Percentiles rank a stretch among this genome's conserved stretches.
These are phyloP conservation scores for Leishmania braziliensis DNA, from an alignment of 208 protist species.

Conservation along the genomic window DNA sequence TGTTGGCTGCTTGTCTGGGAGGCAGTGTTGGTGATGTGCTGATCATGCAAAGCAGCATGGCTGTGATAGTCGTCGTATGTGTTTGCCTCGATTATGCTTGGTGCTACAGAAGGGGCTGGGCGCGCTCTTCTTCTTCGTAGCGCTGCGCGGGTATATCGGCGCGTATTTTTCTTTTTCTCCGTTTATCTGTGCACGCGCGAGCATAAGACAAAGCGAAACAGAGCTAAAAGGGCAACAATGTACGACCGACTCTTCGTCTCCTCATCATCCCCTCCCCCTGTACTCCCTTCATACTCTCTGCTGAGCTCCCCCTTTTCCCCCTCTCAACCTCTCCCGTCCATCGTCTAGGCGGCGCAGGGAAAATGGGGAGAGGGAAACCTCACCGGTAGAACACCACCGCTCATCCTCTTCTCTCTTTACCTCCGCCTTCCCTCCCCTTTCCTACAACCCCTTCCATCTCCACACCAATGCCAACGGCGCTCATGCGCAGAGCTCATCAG, in stretches of 20 bases:
- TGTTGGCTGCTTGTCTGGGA: neutral
- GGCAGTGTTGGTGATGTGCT: neutral
- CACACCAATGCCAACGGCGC: neutral
- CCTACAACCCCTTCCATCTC: neutral
- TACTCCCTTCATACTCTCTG: neutral
- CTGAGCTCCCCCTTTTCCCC: neutral
- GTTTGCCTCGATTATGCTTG: neutral
- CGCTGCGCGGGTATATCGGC: neutral
- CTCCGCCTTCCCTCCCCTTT: neutral
- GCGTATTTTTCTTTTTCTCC: neutral
- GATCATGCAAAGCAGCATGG: neutral
- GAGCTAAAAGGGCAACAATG: neutral
- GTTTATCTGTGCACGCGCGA: neutral
- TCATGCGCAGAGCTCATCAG: neutral
- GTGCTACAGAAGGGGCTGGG: neutral
- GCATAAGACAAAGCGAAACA: neutral
- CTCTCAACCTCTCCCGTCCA: neutral
- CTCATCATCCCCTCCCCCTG: neutral
- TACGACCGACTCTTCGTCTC: neutral
- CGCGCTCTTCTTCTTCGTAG: neutral
- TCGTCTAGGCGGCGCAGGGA: neutral
- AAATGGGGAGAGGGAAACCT: neutral
- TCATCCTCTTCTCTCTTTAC: neutral
- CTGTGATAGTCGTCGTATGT: neutral
- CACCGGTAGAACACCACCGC: neutral